Percentiles rank a stretch among this genome's conserved stretches.
Evolutionary conservation across 2,329 filamentous ascomycete species (phyloP).

Genomic region (Lojkania enalia): DNA sequence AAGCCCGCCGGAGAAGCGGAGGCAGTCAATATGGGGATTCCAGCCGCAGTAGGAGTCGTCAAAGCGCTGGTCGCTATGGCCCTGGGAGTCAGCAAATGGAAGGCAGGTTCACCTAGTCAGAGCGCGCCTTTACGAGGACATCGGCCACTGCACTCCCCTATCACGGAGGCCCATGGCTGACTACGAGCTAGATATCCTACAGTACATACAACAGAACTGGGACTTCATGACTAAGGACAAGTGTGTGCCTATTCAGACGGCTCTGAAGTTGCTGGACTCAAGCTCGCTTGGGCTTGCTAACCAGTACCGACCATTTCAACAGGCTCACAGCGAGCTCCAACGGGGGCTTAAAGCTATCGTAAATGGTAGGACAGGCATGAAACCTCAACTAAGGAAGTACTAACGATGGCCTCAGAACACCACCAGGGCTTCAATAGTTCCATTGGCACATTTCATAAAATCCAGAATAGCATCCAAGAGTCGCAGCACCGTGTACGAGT

Average conservation of each 20-base stretch:
- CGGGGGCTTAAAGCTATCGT: constrained; percentile 91
- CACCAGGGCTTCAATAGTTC: constrained; percentile 99
- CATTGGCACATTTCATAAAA: constrained; percentile 98
- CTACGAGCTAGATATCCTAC: constrained; percentile 61
- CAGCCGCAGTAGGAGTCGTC: constrained; percentile 40
- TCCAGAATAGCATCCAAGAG: constrained; percentile 86
- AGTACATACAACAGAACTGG: constrained; percentile 87
- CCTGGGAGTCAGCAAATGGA: constrained; percentile 49
- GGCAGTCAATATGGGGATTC: constrained; percentile 29
- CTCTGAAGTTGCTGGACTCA: constrained; percentile 90
- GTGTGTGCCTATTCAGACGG: constrained; percentile 90
- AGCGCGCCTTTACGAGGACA: neutral
- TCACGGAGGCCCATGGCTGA: neutral
- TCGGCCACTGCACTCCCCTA: neutral
- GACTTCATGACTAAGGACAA: constrained; percentile 85
- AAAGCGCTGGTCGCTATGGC: constrained; percentile 37
- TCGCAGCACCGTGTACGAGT: constrained; percentile 84
- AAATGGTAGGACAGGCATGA: constrained; percentile 57
- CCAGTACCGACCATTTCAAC: constrained; percentile 81
- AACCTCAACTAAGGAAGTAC: neutral
- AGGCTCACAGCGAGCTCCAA: constrained; percentile 86
- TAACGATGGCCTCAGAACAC: constrained; percentile 64
- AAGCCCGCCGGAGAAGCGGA: constrained; percentile 47
- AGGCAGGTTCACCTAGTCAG: constrained; percentile 34
- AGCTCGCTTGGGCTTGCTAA: constrained; percentile 91